Evolutionary conservation across 202 grass and related monocot species (phyloP).

Genomic region (Setaria viridis): DNA sequence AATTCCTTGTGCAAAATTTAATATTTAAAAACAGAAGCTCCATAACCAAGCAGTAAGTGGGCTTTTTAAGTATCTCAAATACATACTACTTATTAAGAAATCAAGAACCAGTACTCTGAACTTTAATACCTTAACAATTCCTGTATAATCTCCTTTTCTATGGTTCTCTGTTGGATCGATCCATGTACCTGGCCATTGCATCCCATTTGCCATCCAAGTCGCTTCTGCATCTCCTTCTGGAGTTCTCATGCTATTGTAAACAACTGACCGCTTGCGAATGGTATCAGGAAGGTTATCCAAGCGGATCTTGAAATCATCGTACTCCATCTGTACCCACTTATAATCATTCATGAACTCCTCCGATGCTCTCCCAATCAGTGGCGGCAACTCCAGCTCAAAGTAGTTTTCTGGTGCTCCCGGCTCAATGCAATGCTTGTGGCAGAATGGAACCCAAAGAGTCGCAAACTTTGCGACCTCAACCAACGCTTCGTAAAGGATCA

Average conservation of each 20-base stretch:
- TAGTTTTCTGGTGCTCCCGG: slow-evolving; percentile 59
- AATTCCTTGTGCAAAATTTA: background rate
- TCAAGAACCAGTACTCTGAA: background rate
- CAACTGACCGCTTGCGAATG: slow-evolving; percentile 40
- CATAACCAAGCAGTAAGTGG: background rate
- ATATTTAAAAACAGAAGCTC: background rate
- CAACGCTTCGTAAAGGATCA: slow-evolving; percentile 63
- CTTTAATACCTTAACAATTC: slow-evolving; percentile 56
- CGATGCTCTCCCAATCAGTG: background rate
- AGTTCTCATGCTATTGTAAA: background rate
- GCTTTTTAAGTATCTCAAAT: background rate
- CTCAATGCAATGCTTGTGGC: slow-evolving; percentile 55
- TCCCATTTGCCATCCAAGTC: slow-evolving; percentile 70
- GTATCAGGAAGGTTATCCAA: slow-evolving; percentile 29
- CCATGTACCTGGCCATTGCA: slow-evolving; percentile 70
- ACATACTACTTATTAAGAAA: background rate
- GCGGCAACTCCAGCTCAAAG: slow-evolving; percentile 47
- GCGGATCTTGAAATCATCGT: slow-evolving; percentile 52
- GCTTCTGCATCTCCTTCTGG: slow-evolving; percentile 23
- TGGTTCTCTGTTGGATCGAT: slow-evolving; percentile 59
- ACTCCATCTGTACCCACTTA: slow-evolving; percentile 40
- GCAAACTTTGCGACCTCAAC: slow-evolving; percentile 63
- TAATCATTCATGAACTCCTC: slow-evolving; percentile 49
- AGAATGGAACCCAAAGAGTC: slow-evolving; percentile 62
- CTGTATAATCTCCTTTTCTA: slow-evolving; percentile 46